Evolutionary conservation across 2,329 filamentous ascomycete genomes (phyloP).

Genomic region (Corinectria fuckeliana): DNA sequence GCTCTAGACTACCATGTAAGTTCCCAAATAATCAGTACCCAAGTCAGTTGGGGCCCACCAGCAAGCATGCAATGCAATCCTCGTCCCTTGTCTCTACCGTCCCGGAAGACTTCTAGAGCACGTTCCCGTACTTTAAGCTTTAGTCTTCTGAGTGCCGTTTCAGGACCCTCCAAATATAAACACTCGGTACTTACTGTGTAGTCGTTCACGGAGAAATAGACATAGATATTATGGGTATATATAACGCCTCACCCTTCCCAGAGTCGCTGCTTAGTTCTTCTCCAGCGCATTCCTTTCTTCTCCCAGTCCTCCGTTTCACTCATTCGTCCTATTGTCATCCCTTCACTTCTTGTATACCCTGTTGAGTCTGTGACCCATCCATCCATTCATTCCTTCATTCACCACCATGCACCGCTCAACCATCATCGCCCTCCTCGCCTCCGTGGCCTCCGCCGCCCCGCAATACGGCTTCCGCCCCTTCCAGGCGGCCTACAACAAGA

Average conservation of each 20-base stretch:
- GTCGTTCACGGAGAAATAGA: constrained; percentile 3
- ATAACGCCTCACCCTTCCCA: too few relatives aligned
- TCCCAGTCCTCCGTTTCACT: constrained; percentile 8
- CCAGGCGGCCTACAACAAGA: constrained; percentile 12
- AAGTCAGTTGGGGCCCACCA: neutral
- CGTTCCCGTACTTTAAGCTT: neutral
- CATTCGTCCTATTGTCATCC: constrained; percentile 20
- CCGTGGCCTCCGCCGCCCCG: constrained; percentile 27
- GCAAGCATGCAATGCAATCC: neutral
- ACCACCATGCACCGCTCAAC: constrained; percentile 25
- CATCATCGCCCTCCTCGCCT: constrained; percentile 24
- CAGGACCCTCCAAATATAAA: neutral
- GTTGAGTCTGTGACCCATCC: neutral
- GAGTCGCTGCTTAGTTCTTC: neutral
- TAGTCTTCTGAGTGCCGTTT: constrained; percentile 4
- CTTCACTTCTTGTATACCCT: constrained; percentile 12
- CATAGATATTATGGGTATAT: too few relatives aligned
- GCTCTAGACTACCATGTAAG: too few relatives aligned
- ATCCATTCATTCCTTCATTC: constrained; percentile 6
- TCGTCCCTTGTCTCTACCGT: neutral
- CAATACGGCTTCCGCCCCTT: constrained; percentile 7
- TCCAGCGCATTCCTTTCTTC: constrained; percentile 1
- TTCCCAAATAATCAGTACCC: neutral
- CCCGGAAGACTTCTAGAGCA: neutral
- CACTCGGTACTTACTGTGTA: neutral